phyloP scores from a whole-genome alignment of 2,329 filamentous ascomycete species.

The Trichoderma semiorbis region DNA sequence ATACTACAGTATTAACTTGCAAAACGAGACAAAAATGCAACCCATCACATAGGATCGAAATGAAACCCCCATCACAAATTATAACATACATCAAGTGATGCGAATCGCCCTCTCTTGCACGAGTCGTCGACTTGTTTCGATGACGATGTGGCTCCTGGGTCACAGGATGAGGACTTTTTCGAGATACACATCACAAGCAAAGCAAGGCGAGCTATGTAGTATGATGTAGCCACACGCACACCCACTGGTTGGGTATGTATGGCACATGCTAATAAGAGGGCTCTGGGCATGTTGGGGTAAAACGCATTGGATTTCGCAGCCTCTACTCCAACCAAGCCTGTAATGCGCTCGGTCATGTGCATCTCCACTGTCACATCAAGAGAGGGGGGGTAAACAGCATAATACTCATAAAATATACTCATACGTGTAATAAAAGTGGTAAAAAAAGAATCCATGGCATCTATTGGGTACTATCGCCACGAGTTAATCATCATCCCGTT shows the following conservation, averaged over 20 bases:
- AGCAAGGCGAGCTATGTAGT: neutral
- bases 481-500: neutral
- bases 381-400: neutral
- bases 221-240: neutral
- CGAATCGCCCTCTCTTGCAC: neutral
- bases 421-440: too few species aligned
- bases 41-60: neutral
- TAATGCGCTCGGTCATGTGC: slow-evolving; percentile 1
- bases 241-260: neutral
- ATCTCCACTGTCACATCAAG: neutral
- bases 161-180: neutral
- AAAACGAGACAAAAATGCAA: neutral
- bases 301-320: neutral
- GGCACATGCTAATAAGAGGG: neutral
- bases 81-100: neutral
- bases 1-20: neutral
- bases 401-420: too few species aligned
- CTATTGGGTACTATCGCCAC: neutral
- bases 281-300: neutral
- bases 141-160: neutral
- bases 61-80: neutral
- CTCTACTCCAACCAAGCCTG: neutral
- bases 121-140: neutral
- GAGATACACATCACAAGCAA: neutral
- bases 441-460: neutral